Base-by-base conservation (phyloP, 2,329 filamentous ascomycete species). In the Fusarium pseudonygamai region DNA sequence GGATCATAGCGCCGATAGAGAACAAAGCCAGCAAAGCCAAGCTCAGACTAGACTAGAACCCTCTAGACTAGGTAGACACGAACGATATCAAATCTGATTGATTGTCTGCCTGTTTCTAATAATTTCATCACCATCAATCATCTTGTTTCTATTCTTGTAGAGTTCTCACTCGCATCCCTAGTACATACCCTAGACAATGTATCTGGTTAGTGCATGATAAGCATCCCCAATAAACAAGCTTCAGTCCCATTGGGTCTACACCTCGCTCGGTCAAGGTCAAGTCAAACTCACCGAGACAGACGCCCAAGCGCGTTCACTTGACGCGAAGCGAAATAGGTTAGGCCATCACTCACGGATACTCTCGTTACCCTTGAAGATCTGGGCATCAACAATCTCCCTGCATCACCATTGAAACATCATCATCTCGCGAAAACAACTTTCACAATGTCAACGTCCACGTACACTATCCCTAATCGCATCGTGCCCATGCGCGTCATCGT, bases 401-500 rank as follows among this genome's bases (percentile, higher is more conserved):
- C 49, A 47, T n/a, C 57, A 34, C 18, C 57, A 30, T 67, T 53
- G 61, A 66, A 65, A 55, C 61, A 52, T 42, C 14, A 16, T 57
- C 58, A 73, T 70, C 56, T 72, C 63, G 57, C 67, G 30, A 64
- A 64, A 55, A 42, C 47, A 53, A 42, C 42, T 45, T 49, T 52
- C 52, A 56, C 74, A 58, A 75, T 75, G 69, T 49, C 69, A 34
- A 67, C 67, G 15, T 56, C 66, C 28, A 34, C 65, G 49, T 64
- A 63, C 45, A 49, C 39, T 10, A 57, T 46, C 30, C 72, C 75
- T n/a, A 75, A 74, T 45, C 80, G 82, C 32, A 75, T 79, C 50
- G 81, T 83, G 8, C 82, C 82, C 12, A 83, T 83, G 82, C 78
- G 79, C 49, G 81, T 84, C 75, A 82, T 84, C 63, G 82, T 84